Evolutionary conservation across 176 grass and related monocot species (phyloP), one percentile per base, ranked within the genome.

Genomic region (Avena insularis): DNA sequence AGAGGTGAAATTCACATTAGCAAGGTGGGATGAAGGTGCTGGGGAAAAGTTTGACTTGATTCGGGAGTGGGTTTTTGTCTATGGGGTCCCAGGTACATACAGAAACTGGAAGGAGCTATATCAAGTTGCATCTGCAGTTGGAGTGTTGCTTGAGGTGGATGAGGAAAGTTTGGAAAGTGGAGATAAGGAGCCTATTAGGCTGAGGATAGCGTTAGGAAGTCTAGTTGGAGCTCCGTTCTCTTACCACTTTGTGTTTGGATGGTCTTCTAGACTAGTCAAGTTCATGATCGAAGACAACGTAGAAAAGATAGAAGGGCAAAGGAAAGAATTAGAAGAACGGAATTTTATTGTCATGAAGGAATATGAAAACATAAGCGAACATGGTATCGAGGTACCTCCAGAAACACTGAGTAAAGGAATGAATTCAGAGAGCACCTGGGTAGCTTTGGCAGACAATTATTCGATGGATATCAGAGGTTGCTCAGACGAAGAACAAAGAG

Each of bases 71-170:
- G 25, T 90, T 86, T 86, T 78, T 14, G 72, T 83, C 31, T 83
- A 14, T 83, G 84, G 84, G 79, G 16, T 90, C 29, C 88, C 79
- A 78, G 77, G 2, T 71, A 78, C 51, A 78, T 83, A 86, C 16
- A 90, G 79, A 78, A 82, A 71, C 63, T 90, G 79, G 88, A 86
- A 78, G 54, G 84, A 71, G 73, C 48, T 90, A 90, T 86, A 86
- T 55, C 84, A 86, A 78, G 79, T 86, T 54, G 84, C 63, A 55
- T 90, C 62, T 23, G 45, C 84, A 46, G 27, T 90, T 43, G 73
- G 88, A 45, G 79, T 90, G 8, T 55, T 90, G 84, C 60, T 64
- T 43, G 88, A 70, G 0, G 88, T 90, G 14, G 88, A 86, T 21
- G 79, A 86, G 53, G 63, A 78, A 70, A 86, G 88, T 78, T 86